These are phyloP conservation scores for Daldinia sp. DNA, from an alignment of 2,329 filamentous ascomycete species.

Conservation along the genomic window DNA sequence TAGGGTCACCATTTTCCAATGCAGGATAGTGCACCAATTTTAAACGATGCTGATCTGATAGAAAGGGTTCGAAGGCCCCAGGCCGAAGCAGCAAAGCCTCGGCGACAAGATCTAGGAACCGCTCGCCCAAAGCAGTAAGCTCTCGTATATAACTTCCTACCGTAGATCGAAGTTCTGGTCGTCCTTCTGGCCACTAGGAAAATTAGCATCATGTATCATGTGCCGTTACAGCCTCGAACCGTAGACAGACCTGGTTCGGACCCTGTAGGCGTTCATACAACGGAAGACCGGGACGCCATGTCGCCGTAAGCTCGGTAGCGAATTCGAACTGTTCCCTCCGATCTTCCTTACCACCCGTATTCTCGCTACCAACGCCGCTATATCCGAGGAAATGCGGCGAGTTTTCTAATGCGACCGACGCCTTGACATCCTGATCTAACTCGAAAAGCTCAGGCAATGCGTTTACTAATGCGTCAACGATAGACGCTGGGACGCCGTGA, in stretches of 20 bases:
- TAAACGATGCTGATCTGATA: slow-evolving; percentile 65
- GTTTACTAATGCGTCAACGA: slow-evolving; percentile 50
- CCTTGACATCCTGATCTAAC: slow-evolving; percentile 50
- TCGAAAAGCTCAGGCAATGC: slow-evolving; percentile 56
- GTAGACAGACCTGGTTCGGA: slow-evolving; percentile 55
- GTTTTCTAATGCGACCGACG: slow-evolving; percentile 54
- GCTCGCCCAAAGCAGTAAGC: slow-evolving; percentile 58
- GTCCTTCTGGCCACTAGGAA: slow-evolving; percentile 53
- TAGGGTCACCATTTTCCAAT: slow-evolving; percentile 3
- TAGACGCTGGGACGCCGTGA: slow-evolving; percentile 53
- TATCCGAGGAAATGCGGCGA: slow-evolving; percentile 70
- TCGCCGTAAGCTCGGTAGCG: slow-evolving; percentile 60
- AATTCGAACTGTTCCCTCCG: slow-evolving; percentile 67
- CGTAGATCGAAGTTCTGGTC: slow-evolving; percentile 48
- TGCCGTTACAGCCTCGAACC: background rate
- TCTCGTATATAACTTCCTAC: slow-evolving; percentile 60
- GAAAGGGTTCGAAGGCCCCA: slow-evolving; percentile 60
- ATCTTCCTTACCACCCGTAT: slow-evolving; percentile 61
- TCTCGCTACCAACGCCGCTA: slow-evolving; percentile 62
- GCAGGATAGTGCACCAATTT: slow-evolving; percentile 65
- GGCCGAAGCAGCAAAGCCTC: slow-evolving; percentile 60
- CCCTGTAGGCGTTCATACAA: slow-evolving; percentile 56
- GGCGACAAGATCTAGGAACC: slow-evolving; percentile 65
- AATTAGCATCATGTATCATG: slow-evolving; percentile 3
- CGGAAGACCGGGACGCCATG: slow-evolving; percentile 47